Base-by-base conservation (phyloP, 1,284 basidiomycete species). In the Grifola frondosa region DNA sequence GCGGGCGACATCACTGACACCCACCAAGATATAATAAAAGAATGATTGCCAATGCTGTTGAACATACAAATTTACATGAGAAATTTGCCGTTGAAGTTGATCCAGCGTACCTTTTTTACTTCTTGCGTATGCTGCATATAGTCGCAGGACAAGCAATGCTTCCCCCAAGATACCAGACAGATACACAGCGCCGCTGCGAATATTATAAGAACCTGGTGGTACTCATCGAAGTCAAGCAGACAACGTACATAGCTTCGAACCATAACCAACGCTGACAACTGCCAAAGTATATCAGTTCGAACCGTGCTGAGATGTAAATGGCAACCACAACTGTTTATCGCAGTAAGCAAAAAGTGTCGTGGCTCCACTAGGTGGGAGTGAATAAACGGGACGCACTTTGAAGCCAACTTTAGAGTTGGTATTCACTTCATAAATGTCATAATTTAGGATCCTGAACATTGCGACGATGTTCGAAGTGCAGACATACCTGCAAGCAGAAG, bases 231-330 rank as follows among this genome's bases (percentile, higher is more conserved):
- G 29, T 17, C 6, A 8, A 0, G 6, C 10, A 10, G 33, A 15
- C 4, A 38, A n/a, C 42, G 37, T 21, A 44, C 42, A 44, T 39
- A 6, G 37, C 31, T 17, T 44, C 42, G 15, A 37, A 44, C 42
- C 42, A 44, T 11, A 32, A 30, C 42, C 42, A 44, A 9, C 25
- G 15, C 11, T 32, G 42, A 23, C 42, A 44, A 17, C 42, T 44
- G 37, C 10, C 6, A 12, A 17, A n/a, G n/a, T n/a, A 13, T 25
- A 6, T n/a, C 13, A 28, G 5, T 8, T 3, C 15, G 3, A 19
- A 23, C 28, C 5, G 9, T 8, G 15, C 19, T 6, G 21, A 19
- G 5, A 19, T 16, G 17, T n/a, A n/a, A n/a, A n/a, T n/a, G n/a
- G n/a, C n/a, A n/a, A n/a, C n/a, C n/a, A n/a, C n/a, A n/a, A n/a